phyloP scores from a whole-genome alignment of 176 grass and related monocot species.

The Musa schizocarpa region DNA sequence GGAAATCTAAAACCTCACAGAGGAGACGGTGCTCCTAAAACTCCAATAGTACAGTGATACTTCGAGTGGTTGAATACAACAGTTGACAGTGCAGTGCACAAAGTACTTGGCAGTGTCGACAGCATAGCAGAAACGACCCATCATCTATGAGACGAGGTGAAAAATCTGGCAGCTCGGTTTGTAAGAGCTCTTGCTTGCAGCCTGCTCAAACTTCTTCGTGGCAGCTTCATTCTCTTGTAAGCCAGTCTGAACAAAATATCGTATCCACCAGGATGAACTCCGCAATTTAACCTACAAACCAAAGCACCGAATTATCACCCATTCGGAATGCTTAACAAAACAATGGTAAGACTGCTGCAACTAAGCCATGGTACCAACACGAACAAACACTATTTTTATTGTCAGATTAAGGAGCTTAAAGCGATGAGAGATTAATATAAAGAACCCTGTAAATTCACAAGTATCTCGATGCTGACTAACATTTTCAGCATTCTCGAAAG shows the following conservation, averaged over 20 bases:
- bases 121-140: neutral
- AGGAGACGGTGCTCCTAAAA: neutral
- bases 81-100: neutral
- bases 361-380: neutral
- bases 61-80: neutral
- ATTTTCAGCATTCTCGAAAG: too few relatives aligned
- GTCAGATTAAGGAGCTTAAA: too few relatives aligned
- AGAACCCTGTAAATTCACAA: too few relatives aligned
- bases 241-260: constrained; percentile 88
- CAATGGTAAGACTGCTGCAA: neutral
- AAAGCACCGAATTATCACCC: neutral
- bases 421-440: too few relatives aligned
- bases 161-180: constrained; percentile 81
- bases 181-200: constrained; percentile 45
- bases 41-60: neutral
- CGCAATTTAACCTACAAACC: constrained; percentile 58
- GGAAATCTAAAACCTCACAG: neutral
- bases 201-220: constrained; percentile 78
- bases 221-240: constrained; percentile 75
- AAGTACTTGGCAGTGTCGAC: neutral
- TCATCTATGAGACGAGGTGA: constrained; percentile 59
- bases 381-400: too few relatives aligned
- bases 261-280: constrained; percentile 82
- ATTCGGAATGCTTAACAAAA: neutral
- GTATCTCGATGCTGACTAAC: too few relatives aligned